Percentiles rank a stretch among this genome's conserved stretches.
Evolutionary conservation across 2,329 filamentous ascomycete species (phyloP).

Genomic region (Penicillium sp.): DNA sequence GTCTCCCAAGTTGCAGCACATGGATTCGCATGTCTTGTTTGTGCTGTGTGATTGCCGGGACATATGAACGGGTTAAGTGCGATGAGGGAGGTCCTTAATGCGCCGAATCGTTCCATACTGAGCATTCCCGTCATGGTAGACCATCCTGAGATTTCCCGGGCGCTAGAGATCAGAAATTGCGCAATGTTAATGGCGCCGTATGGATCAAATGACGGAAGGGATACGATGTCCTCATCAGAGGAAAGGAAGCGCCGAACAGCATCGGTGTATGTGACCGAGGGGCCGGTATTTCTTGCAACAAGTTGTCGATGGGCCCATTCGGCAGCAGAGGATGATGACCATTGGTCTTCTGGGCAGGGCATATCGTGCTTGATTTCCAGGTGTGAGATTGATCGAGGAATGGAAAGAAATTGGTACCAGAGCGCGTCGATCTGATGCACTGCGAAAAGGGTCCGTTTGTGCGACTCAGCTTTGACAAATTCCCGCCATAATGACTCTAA

Average conservation of each 20-base stretch:
- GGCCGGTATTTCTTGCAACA: constrained; percentile 23
- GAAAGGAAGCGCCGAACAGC: constrained; percentile 41
- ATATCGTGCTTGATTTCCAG: constrained; percentile 48
- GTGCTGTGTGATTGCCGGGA: neutral
- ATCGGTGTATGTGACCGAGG: constrained; percentile 34
- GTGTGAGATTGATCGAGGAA: constrained; percentile 30
- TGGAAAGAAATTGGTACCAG: constrained; percentile 44
- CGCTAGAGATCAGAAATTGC: constrained; percentile 43
- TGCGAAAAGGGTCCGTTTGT: constrained; percentile 45
- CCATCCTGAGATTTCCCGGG: constrained; percentile 45
- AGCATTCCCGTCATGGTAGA: constrained; percentile 45
- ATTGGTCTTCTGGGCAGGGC: constrained; percentile 40
- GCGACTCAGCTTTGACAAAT: constrained; percentile 39
- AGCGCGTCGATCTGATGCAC: constrained; percentile 45
- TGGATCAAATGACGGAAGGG: constrained; percentile 38
- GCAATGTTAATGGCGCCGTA: constrained; percentile 45
- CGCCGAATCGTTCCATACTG: constrained; percentile 40
- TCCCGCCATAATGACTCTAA: constrained; percentile 42
- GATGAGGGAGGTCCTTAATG: constrained; percentile 36
- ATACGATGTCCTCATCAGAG: constrained; percentile 22
- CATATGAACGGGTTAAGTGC: constrained; percentile 33
- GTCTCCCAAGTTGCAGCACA: constrained; percentile 42
- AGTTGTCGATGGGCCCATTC: constrained; percentile 29
- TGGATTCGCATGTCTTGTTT: constrained; percentile 9
- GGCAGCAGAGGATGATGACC: constrained; percentile 38